Percentiles rank a stretch among this genome's conserved stretches.
Conservation (phyloP, 139 green algal genomes). For the Closterium sp. region DNA sequence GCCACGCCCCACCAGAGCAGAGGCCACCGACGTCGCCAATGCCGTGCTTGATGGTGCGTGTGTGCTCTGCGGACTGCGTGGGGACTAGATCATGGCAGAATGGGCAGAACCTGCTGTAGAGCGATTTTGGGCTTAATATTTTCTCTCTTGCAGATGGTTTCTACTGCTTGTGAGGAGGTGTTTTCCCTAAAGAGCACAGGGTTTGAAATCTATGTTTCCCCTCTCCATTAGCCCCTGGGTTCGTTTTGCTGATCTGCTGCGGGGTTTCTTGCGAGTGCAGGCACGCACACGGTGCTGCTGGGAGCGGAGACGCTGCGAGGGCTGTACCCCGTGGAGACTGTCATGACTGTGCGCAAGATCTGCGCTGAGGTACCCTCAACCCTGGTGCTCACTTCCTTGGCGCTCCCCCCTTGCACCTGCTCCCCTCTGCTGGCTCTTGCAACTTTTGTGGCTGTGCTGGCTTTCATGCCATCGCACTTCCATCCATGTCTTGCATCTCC, state of each 20-base stretch:
- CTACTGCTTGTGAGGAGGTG: not conserved
- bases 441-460: not conserved
- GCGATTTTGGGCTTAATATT: not conserved
- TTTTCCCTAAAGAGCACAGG: too few relatives aligned
- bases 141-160: not conserved
- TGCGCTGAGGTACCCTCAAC: constrained; percentile 17
- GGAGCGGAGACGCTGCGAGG: constrained; percentile 77
- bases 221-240: too few relatives aligned
- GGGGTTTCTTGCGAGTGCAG: not conserved
- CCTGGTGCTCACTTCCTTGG: not conserved
- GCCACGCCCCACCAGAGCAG: constrained; percentile 68
- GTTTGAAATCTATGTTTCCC: too few relatives aligned
- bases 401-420: not conserved
- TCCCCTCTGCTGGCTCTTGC: not conserved
- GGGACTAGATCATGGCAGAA: too few relatives aligned
- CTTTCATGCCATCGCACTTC: not conserved
- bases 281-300: constrained; percentile 73
- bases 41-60: constrained; percentile 73
- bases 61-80: too few relatives aligned
- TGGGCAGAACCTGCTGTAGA: not conserved
- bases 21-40: constrained; percentile 88
- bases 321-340: constrained; percentile 66
- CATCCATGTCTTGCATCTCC: not conserved
- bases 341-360: constrained; percentile 74
- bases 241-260: not conserved